Evolutionary conservation across 768 basidiomycete species (phyloP).

Genomic region (Auricularia sp.): DNA sequence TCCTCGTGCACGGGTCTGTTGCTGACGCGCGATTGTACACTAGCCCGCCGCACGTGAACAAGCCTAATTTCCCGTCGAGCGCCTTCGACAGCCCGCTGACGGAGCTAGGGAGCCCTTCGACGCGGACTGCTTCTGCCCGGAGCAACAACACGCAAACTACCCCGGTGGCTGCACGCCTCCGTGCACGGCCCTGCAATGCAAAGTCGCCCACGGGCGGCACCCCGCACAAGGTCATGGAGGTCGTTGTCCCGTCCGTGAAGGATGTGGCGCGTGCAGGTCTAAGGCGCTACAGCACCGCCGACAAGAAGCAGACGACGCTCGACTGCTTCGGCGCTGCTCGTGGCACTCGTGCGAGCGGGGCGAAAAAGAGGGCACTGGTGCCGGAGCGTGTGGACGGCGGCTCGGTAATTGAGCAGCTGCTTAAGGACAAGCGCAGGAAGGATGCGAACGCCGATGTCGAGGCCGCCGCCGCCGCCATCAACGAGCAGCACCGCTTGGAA

Average conservation of each 20-base stretch:
- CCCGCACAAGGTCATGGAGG: neutral
- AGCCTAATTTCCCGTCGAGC: neutral
- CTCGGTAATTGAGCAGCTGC: constrained; percentile 12
- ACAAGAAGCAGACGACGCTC: neutral
- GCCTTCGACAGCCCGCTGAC: neutral
- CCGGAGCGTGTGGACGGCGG: neutral
- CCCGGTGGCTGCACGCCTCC: neutral
- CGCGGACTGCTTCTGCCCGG: neutral
- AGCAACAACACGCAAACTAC: neutral
- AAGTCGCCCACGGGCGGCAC: neutral
- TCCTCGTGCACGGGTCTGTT: too few species aligned
- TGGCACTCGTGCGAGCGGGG: neutral
- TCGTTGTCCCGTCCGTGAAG: neutral
- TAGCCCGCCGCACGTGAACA: too few species aligned
- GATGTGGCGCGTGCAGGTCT: neutral
- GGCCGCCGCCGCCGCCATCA: constrained; percentile 22
- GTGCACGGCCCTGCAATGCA: neutral
- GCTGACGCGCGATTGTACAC: too few species aligned
- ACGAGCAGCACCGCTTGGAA: constrained; percentile 14
- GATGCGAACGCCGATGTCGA: constrained; percentile 22
- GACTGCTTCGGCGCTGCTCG: neutral
- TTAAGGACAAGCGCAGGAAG: constrained; percentile 16
- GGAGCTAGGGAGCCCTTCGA: neutral
- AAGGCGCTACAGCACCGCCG: neutral
- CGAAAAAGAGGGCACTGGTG: neutral